A percentile compares a stretch with the other conserved stretches of the same genome.
These are phyloP conservation scores for Populus pruinosa DNA, from an alignment of 345 rosid species.

Conservation along the genomic window DNA sequence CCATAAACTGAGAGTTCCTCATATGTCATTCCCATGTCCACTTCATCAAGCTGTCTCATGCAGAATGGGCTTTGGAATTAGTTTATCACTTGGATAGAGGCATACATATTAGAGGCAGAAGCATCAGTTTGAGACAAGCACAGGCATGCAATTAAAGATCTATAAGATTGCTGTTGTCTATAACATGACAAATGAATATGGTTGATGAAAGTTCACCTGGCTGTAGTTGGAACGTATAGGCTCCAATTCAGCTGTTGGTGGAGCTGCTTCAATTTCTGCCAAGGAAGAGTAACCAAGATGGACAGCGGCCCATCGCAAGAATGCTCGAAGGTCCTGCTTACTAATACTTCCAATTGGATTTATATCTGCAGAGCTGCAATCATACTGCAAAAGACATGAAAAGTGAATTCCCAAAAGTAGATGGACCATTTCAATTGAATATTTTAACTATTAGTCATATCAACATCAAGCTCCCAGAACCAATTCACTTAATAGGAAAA, in stretches of 20 bases:
- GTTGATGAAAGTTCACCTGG: slow-evolving; percentile 43
- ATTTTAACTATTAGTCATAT: background rate
- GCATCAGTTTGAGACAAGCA: background rate
- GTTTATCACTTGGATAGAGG: background rate
- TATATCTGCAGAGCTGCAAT: slow-evolving; percentile 93
- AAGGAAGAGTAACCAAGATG: slow-evolving; percentile 85
- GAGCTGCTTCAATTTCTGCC: slow-evolving; percentile 91
- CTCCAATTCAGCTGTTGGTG: slow-evolving; percentile 95
- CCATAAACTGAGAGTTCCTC: slow-evolving; percentile 91
- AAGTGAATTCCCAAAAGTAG: background rate
- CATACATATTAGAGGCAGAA: background rate
- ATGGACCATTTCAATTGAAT: background rate
- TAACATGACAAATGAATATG: background rate
- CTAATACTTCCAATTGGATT: slow-evolving; percentile 96
- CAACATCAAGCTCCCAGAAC: background rate
- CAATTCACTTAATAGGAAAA: background rate
- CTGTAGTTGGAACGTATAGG: slow-evolving; percentile 83
- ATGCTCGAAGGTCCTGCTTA: slow-evolving; percentile 76
- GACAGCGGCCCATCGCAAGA: slow-evolving; percentile 84
- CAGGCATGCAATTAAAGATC: background rate
- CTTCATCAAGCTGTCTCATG: slow-evolving; percentile 74
- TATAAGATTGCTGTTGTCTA: background rate
- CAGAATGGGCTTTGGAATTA: slow-evolving; percentile 10
- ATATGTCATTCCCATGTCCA: slow-evolving; percentile 89
- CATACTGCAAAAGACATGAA: slow-evolving; percentile 57